Evolutionary conservation across 1,284 basidiomycete genomes (phyloP), one percentile per base, ranked within the genome.

Genomic region (Tremellales sp.): DNA sequence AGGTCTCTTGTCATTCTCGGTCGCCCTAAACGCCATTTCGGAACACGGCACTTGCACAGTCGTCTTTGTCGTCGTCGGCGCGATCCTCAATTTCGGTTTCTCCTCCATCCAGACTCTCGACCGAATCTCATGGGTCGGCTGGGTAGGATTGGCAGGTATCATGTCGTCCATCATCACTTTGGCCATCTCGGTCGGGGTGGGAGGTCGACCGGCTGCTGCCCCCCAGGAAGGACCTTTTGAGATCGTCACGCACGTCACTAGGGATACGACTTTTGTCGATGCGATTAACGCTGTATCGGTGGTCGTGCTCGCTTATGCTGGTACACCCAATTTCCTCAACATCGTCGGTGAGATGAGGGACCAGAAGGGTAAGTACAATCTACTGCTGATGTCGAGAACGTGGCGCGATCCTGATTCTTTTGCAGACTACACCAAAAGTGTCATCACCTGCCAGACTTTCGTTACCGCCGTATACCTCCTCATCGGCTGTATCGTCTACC

Each of bases 321-420:
- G 60, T 12, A 58, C 56, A 23, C 61, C 65, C 3, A 58, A 56
- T 27, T 70, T 67, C 60, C 60, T 75, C 45, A 62, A 62, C 37
- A 61, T 75, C 43, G 64, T 70, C 12, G 58, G 71, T 19, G 76
- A 77, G 53, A 75, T 77, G 74, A 46, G 60, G 17, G 54, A 71
- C 35, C 72, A 65, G 3, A 53, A 31, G 15, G 29, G 48, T 21
- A 49, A 60, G 21, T 60, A n/a, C n/a, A n/a, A n/a, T n/a, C n/a
- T n/a, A n/a, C n/a, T n/a, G n/a, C n/a, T n/a, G n/a, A n/a, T n/a
- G n/a, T n/a, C 11, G 11, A 43, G 11, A 22, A 6, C 37, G 41
- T 22, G 12, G 10, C 11, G 11, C 17, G 22, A 43, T 43, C 35
- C 40, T 1, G 44, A 54, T 25, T 13, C n/a, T n/a, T n/a, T n/a